Evolutionary conservation across 768 basidiomycete species (phyloP).

Genomic region (Tulasnella calospora): DNA sequence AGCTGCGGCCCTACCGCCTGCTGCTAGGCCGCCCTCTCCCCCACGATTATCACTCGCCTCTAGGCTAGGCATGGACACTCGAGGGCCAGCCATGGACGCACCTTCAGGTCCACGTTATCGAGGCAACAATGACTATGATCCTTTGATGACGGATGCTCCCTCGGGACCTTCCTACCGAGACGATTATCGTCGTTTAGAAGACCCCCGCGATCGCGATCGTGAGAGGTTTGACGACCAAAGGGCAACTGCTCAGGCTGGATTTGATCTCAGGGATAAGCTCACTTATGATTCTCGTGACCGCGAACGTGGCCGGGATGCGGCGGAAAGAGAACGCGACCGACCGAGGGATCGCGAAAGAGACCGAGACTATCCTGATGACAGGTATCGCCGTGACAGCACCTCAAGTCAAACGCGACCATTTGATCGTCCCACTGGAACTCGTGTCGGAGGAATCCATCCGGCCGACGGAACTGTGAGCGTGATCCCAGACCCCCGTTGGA

Average conservation of each 20-base stretch:
- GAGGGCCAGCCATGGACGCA: background rate
- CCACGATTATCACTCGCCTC: background rate
- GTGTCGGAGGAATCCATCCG: background rate
- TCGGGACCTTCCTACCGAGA: slow-evolving; percentile 2
- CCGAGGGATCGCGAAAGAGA: slow-evolving; percentile 20
- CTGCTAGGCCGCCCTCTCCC: background rate
- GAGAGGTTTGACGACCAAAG: slow-evolving; percentile 12
- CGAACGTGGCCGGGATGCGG: slow-evolving; percentile 8
- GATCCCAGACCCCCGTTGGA: background rate
- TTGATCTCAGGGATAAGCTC: background rate
- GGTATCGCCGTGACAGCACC: background rate
- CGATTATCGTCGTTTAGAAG: slow-evolving; percentile 19
- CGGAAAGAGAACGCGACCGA: slow-evolving; percentile 19
- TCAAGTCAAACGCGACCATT: background rate
- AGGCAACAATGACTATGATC: slow-evolving; percentile 1
- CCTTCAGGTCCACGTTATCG: slow-evolving; percentile 16
- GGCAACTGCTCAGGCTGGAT: background rate
- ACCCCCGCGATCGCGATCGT: background rate
- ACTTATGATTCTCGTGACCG: background rate
- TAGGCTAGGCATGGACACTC: background rate
- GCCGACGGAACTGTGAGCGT: slow-evolving; percentile 16
- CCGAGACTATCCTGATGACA: slow-evolving; percentile 9
- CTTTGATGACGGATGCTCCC: background rate
- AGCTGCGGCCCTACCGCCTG: background rate
- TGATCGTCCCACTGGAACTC: background rate